Evolutionary conservation across 352 stramenopile species (phyloP), one percentile per base, ranked within the genome.

Genomic region (Elongisporangium anandrum): DNA sequence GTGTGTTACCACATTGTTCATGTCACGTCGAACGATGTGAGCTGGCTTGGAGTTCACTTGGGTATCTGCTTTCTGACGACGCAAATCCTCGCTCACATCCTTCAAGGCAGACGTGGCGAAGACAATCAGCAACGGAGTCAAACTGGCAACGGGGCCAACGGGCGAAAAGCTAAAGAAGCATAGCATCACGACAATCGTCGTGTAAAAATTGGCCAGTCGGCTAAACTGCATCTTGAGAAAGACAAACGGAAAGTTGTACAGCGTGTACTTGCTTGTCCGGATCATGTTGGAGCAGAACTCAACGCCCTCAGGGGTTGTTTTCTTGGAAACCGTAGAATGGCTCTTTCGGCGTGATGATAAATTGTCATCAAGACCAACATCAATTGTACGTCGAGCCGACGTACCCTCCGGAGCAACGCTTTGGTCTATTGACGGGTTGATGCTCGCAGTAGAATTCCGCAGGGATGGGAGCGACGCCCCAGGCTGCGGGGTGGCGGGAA

Each of bases 171-270:
- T 73, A 65, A 95, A 96, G 55, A 95, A 96, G 64, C 88, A 96
- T n/a, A 96, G 61, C 58, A 77, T 82, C 26, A 95, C 85, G 24
- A 96, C 81, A 39, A 96, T 94, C 10, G 84, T 94, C 57, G 87
- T 95, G 69, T 95, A 96, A 26, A 95, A 65, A 56, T 96, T 96
- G 17, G 88, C 88, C 16, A 96, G 71, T 51, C 88, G 84, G 59
- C 84, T 94, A 67, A 96, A 96, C 67, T 96, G 88, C 79, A 95
- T 92, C 72, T 93, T 92, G 49, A 96, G 66, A 26, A 95, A 95
- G 22, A 95, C 81, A 57, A 93, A 94, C 61, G 85, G 66, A 57
- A 96, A 96, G 72, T 95, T 96, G 80, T 91, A 95, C 63, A 84
- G 82, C 39, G 88, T 96, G 73, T 96, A 96, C 82, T 95, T 95